A percentile compares a stretch with the other conserved stretches of the same genome.
These are phyloP conservation scores for Neohortaea acidophila DNA, from an alignment of 495 filamentous ascomycete species.

Conservation along the genomic window DNA sequence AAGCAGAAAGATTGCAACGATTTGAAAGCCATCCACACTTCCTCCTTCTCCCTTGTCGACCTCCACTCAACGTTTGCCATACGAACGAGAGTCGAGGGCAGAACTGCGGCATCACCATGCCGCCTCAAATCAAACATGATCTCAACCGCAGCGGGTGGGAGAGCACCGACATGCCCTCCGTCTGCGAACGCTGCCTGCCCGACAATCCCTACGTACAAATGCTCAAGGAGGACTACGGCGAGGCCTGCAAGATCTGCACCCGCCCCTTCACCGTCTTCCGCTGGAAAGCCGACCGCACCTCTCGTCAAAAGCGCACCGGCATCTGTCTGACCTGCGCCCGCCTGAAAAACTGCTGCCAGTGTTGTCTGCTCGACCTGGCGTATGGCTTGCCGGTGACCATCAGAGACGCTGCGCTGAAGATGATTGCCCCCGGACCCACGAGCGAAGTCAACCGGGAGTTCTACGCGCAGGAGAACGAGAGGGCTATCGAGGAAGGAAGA, in stretches of 20 bases:
- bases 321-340: conserved; percentile 93
- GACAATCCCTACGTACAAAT: conserved; percentile 98
- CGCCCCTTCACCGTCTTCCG: conserved; percentile 90
- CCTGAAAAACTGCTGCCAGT: conserved; percentile 95
- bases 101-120: conserved; percentile 28
- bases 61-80: neutral
- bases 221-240: conserved; percentile 88
- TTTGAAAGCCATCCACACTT: no score
- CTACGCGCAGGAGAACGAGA: conserved; percentile 93
- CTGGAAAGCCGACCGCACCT: conserved; percentile 82
- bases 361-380: conserved; percentile 92
- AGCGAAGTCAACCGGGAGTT: conserved; percentile 91
- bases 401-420: conserved; percentile 92
- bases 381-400: conserved; percentile 89
- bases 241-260: conserved; percentile 70
- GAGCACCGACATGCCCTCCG: conserved; percentile 63
- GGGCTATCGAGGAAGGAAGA: conserved; percentile 79
- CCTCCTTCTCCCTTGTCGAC: neutral
- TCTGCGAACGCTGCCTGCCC: conserved; percentile 47
- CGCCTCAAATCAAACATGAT: conserved; percentile 80
- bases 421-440: conserved; percentile 81
- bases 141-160: conserved; percentile 95
- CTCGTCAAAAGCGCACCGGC: conserved; percentile 71
- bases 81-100: neutral
- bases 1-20: no score